These are phyloP conservation scores for Trypanosoma rangeli DNA, from an alignment of 208 protist genomes.

Conservation along the genomic window DNA sequence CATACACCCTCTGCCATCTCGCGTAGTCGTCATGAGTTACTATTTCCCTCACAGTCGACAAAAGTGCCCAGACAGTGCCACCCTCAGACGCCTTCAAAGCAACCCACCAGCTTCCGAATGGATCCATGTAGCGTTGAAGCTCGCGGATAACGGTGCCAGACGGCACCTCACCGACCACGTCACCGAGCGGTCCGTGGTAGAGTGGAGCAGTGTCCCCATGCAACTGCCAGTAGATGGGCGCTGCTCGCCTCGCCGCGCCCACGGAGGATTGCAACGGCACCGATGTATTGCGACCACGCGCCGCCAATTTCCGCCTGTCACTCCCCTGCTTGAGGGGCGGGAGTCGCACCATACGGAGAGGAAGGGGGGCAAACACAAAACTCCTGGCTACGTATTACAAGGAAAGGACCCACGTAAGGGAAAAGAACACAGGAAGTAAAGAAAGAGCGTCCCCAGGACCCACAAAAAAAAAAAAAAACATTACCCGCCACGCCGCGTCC, in stretches of 20 bases:
- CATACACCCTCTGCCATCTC: conserved; percentile 44
- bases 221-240: conserved; percentile 58
- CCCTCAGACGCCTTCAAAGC: conserved; percentile 43
- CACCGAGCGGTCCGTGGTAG: conserved; percentile 66
- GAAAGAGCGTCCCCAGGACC: neutral
- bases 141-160: conserved; percentile 59
- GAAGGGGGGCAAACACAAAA: neutral
- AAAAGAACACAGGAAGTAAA: neutral
- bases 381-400: neutral
- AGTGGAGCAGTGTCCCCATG: conserved; percentile 33
- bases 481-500: neutral
- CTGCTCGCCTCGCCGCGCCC: neutral
- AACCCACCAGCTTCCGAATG: conserved; percentile 74
- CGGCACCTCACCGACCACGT: conserved; percentile 44
- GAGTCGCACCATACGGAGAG: conserved; percentile 11
- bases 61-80: conserved; percentile 41
- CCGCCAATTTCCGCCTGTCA: neutral
- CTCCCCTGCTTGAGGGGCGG: conserved; percentile 9
- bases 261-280: neutral
- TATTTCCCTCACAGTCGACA: conserved; percentile 2
- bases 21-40: neutral
- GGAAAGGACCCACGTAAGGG: neutral
- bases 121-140: conserved; percentile 52
- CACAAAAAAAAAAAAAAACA: neutral
- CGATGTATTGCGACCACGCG: neutral